Evolutionary conservation across 2,329 filamentous ascomycete species (phyloP), one percentile per base, ranked within the genome.

Genomic region (Fonsecaea monophora): DNA sequence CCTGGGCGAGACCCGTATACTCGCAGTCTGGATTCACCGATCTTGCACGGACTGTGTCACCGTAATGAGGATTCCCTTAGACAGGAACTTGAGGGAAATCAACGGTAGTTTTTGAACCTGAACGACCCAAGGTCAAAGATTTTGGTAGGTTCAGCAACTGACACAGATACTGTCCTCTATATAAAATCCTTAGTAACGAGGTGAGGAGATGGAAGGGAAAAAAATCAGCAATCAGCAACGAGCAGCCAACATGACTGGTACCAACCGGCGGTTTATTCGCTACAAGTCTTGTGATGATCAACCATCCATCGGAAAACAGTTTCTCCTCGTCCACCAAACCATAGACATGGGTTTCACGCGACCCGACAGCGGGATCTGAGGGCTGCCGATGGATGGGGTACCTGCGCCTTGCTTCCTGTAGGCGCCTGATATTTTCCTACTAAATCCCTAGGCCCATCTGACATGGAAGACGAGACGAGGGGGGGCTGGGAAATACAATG

Each of bases 1-100:
- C 62, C 40, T 32, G 25, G 45, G 62, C 62, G 55, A 64, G 62
- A 59, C 62, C 62, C 58, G 55, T 67, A 45, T 13, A 62, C 58
- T 68, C 57, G 60, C 38, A 57, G 25, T 60, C 55, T 65, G 15
- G 50, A 61, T 53, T 8, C 38, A 54, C 62, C 53, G 25, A 40
- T 60, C 37, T 57, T 42, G 15, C 50, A 60, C 53, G 55, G 65
- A 58, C 66, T 56, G 62, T 58, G 62, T 54, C 38, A 55, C 57
- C 58, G 62, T 64, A 37, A 53, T 42, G 30, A 56, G 18, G 45
- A 25, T 57, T n/a, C 50, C 34, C 21, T 61, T 25, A 25, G 25
- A 48, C 35, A 56, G 15, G 13, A 57, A 54, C 13, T 35, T 12
- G 13, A 55, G 45, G 40, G 30, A 37, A 25, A 25, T 25, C 1